Evolutionary conservation across 1,284 basidiomycete genomes (phyloP), one percentile per base, ranked within the genome.

Genomic region (Melampsora americana): DNA sequence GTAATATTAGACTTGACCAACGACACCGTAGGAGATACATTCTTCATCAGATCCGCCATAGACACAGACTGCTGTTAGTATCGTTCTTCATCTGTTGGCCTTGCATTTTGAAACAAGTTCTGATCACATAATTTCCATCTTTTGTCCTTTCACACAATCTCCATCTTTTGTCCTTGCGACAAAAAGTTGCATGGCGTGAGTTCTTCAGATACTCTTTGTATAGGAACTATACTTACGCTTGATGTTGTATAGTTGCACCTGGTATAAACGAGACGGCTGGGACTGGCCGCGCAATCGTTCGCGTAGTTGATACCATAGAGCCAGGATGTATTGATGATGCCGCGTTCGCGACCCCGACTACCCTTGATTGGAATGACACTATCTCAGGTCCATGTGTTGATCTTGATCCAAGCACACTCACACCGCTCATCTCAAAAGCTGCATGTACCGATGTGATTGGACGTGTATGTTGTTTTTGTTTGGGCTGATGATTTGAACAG

Each of bases 61-160:
- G 69, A 72, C n/a, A 46, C 60, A 26, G 69, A 72, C 50, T 72
- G 69, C 62, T 72, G 69, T 71, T 60, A 44, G 69, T 16, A 9
- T 35, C 9, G 3, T 35, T 35, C 35, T 35, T 35, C 5, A 35
- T 35, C 9, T 35, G 35, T 35, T 35, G 35, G 35, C 3, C 35
- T 35, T 35, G 50, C 23, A 23, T 53, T 53, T 3, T 20, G 5
- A 23, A 53, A 23, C 2, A 53, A 20, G 50, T 53, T 53, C 14
- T 18, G 50, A 20, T 23, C 50, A 16, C 23, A n/a, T n/a, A n/a
- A n/a, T n/a, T n/a, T n/a, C n/a, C n/a, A n/a, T n/a, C n/a, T n/a
- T n/a, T n/a, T n/a, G n/a, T n/a, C n/a, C n/a, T n/a, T n/a, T n/a
- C n/a, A n/a, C n/a, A n/a, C n/a, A n/a, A n/a, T n/a, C n/a, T n/a